Evolutionary conservation across 106 monocot species (phyloP), one percentile per base, ranked within the genome.

Genomic region (Dendrobium chrysotoxum): DNA sequence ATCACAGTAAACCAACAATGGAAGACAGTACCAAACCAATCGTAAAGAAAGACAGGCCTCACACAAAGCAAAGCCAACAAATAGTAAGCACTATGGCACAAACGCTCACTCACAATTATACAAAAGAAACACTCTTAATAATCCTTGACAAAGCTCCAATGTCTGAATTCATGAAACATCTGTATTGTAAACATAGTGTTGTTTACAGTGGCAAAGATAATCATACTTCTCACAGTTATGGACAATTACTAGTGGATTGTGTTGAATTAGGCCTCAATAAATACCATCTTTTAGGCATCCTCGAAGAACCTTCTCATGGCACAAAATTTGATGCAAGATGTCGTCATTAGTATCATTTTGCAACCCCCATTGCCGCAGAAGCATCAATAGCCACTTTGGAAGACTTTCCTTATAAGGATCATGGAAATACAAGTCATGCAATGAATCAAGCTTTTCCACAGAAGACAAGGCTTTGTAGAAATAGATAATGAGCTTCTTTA

Each of bases 231-330:
- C 70, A 25, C 28, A 47, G 18, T 72, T 42, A n/a, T n/a, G n/a
- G 21, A 77, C 79, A 26, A 75, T 28, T 9, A 89, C 83, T 42
- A 67, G 65, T 0, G 64, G 72, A 26, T 86, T 70, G 7, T 86
- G 47, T 54, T 78, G 61, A 26, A 89, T 83, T 13, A 78, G 40
- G 28, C 65, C 38, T 84, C 89, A 86, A 73, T 89, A 64, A 1
- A 79, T 50, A 13, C 86, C 81, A 47, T 67, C 75, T 17, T 75
- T 25, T 16, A 58, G 17, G 25, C 65, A 65, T 26, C 3, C 23
- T 10, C 25, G 23, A 66, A 66, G 11, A 66, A 28, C 25, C 3
- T 28, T 66, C 65, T 2, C 23, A 65, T 4, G 16, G 8, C 65
- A 65, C 21, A 4, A 2, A 2, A 65, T 4, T n/a, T 66, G 8